Conservation (phyloP, 108 stramenopile genomes). For the Fistulifera solaris region DNA sequence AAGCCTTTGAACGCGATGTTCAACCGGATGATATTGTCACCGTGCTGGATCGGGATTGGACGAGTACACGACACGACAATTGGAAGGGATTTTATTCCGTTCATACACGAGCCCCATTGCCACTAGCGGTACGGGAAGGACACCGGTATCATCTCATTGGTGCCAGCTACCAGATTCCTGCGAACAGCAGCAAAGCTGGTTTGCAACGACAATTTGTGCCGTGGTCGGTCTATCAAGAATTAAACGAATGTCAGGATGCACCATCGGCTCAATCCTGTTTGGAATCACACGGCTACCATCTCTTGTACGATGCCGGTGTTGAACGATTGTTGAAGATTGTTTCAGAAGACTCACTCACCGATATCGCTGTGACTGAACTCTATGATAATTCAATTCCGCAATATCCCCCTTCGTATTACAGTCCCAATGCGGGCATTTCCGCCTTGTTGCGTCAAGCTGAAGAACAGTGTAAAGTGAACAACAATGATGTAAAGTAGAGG, state of each 20-base stretch:
- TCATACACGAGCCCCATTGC: constrained; percentile 37
- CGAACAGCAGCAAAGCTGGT: not conserved
- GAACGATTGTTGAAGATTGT: constrained; percentile 12
- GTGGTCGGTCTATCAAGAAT: not conserved
- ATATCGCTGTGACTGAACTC: not conserved
- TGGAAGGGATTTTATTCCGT: constrained; percentile 40
- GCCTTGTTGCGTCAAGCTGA: constrained; percentile 12
- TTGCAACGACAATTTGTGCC: not conserved
- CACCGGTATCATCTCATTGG: constrained; percentile 13
- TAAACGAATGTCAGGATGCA: not conserved
- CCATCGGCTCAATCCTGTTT: not conserved
- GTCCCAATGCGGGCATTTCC: constrained; percentile 14
- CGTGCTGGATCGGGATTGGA: constrained; percentile 69
- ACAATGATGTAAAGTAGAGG: too few species aligned
- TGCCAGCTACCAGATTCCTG: constrained; percentile 8
- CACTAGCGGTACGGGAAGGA: constrained; percentile 32
- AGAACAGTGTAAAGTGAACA: constrained; percentile 1
- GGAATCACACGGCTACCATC: not conserved
- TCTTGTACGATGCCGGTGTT: constrained; percentile 25
- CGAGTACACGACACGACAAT: constrained; percentile 35
- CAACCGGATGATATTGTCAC: constrained; percentile 53
- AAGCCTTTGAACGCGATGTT: constrained; percentile 34
- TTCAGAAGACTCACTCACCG: not conserved
- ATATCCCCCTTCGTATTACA: constrained; percentile 17
- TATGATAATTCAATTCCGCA: constrained; percentile 13